Percentiles rank a stretch among this genome's conserved stretches.
Conservation (phyloP, 1,284 basidiomycete species). For the Agaricales sp. region DNA sequence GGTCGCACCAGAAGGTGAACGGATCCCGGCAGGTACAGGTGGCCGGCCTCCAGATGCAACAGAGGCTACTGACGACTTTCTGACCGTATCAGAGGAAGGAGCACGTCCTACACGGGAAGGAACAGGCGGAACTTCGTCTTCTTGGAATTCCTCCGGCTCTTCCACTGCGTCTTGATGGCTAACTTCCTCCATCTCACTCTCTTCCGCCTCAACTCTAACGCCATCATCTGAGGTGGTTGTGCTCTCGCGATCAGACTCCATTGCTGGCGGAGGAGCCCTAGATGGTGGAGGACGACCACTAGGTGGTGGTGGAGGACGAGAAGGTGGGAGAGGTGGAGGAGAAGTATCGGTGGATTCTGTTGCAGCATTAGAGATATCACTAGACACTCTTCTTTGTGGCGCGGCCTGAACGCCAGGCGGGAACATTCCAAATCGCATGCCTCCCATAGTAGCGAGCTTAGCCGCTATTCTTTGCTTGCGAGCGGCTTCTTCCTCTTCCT, state of each 20-base stretch:
- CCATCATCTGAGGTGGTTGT: constrained; percentile 42
- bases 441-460: constrained; percentile 63
- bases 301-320: constrained; percentile 12
- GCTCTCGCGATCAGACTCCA: constrained; percentile 36
- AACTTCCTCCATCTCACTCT: constrained; percentile 60
- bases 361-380: constrained; percentile 5
- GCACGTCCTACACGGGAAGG: constrained; percentile 25
- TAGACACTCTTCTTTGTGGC: constrained; percentile 19
- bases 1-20: constrained; percentile 16
- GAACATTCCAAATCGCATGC: constrained; percentile 69
- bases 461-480: constrained; percentile 60
- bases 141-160: constrained; percentile 28
- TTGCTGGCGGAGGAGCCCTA: constrained; percentile 22
- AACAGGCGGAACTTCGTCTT: constrained; percentile 31
- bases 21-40: constrained; percentile 27
- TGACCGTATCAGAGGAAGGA: constrained; percentile 15
- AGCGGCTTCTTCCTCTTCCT: constrained; percentile 57
- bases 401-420: constrained; percentile 29
- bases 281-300: constrained; percentile 16
- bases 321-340: constrained; percentile 11
- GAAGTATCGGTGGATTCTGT: constrained; percentile 14
- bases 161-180: constrained; percentile 38
- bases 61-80: constrained; percentile 21
- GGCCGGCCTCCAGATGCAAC: constrained; percentile 21
- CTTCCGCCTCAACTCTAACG: constrained; percentile 52